Base-by-base conservation (phyloP, 2,329 filamentous ascomycete genomes). In the Thelonectria olida region DNA sequence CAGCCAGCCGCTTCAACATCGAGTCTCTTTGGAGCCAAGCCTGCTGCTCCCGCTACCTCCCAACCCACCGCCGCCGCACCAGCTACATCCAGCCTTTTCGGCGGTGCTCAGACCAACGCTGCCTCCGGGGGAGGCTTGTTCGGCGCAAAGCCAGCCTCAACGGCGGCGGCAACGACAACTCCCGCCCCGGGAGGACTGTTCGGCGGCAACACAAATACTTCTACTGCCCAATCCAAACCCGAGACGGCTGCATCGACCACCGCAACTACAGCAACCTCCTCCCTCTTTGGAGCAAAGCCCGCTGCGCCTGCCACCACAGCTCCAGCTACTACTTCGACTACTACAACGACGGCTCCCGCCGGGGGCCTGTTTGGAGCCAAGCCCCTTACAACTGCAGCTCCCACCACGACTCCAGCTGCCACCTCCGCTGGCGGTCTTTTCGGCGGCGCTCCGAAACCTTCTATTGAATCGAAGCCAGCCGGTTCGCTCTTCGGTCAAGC, bases 281-380 rank as follows among this genome's bases (percentile, higher is more conserved):
- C 74, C 9, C 63, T 83, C 19, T 84, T 85, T 54, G 76, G 78
- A 54, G 68, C 75, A 17, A 82, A 81, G 69, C 74, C 78, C 36
- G 73, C 78, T 9, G 71, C 76, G 12, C 61, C 68, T 20, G 69
- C 72, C 4, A 61, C 74, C 25, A 52, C 78, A 41, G 60, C 72
- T 23, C 64, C 74, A 25, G 54, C 70, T 19, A 60, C 76, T 20
- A 69, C 75, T 12, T 61, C 73, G 22, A 50, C 75, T 36, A 69
- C 74, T 2, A 57, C 76, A 9, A 62, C 75, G 10, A 69, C 76
- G 15, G 57, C 74, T 12, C 68, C 71, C 13, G 67, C 75, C 13
- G 67, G 73, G 31, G 69, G 71, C 8, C 59, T 79, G 12, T 79
- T 78, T 39, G 73, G 73, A n/a, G 62, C 58, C 5, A 76, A 80